Conservation (phyloP, 1,284 basidiomycete genomes). For the Bondarzewia mesenterica region DNA sequence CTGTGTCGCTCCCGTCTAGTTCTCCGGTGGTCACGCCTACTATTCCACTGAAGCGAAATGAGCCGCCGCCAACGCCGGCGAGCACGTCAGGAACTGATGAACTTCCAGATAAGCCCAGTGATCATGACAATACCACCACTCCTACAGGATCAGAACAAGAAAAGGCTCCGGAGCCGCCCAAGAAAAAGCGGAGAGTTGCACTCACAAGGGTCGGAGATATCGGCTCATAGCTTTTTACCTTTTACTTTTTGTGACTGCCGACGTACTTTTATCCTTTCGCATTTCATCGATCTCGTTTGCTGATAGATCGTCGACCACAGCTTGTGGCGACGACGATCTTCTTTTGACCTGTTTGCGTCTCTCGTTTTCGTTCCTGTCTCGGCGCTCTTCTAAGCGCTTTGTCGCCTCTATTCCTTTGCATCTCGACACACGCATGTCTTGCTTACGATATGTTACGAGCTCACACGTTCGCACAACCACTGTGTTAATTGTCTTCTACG, state of each 20-base stretch:
- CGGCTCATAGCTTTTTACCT: constrained; percentile 23
- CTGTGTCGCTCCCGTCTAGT: constrained; percentile 23
- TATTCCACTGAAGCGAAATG: constrained; percentile 43
- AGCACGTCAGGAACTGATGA: constrained; percentile 32
- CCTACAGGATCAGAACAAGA: constrained; percentile 10
- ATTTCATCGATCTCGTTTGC: too few relatives aligned
- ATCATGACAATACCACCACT: neutral
- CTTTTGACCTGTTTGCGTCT: too few relatives aligned
- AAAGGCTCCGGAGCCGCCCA: constrained; percentile 38
- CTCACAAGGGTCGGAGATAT: constrained; percentile 68
- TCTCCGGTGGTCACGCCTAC: constrained; percentile 35
- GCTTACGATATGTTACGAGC: neutral
- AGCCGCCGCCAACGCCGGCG: constrained; percentile 45
- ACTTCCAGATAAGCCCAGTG: constrained; percentile 5
- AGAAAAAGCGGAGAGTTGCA: constrained; percentile 85
- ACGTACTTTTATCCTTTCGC: too few relatives aligned
- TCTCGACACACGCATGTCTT: neutral
- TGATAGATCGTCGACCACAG: too few relatives aligned
- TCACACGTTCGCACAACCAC: neutral
- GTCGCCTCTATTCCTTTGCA: neutral
- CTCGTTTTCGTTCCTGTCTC: too few relatives aligned
- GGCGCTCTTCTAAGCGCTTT: too few relatives aligned
- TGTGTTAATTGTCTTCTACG: constrained; percentile 3
- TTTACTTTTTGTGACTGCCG: neutral
- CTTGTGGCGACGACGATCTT: too few relatives aligned